Conservation (phyloP, 2,329 filamentous ascomycete species). For the Tolypocladium album region DNA sequence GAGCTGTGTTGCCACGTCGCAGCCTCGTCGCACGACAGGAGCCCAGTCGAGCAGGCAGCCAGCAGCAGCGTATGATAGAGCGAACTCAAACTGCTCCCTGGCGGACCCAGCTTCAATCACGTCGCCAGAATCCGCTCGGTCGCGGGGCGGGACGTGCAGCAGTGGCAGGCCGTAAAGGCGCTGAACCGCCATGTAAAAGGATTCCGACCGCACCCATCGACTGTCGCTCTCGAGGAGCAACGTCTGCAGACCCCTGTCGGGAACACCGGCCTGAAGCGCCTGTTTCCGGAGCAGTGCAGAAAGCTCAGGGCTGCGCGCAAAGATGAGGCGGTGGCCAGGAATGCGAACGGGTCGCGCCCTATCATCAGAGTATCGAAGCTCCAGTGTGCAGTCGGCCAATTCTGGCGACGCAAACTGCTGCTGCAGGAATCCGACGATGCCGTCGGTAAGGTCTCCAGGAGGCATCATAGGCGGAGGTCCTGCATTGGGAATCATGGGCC, state of each 20-base stretch:
- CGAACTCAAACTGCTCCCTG: slow-evolving; percentile 38
- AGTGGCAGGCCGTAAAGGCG: slow-evolving; percentile 45
- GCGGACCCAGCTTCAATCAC: slow-evolving; percentile 26
- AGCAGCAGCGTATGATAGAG: slow-evolving; percentile 54
- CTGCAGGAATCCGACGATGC: slow-evolving; percentile 27
- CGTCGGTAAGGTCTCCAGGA: slow-evolving; percentile 21
- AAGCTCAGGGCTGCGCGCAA: slow-evolving; percentile 37
- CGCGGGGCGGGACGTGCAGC: slow-evolving; percentile 22
- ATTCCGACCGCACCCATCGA: slow-evolving; percentile 42
- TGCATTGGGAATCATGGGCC: slow-evolving; percentile 20
- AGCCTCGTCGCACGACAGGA: slow-evolving; percentile 43
- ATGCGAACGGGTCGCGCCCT: slow-evolving; percentile 29
- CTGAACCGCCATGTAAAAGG: slow-evolving; percentile 47
- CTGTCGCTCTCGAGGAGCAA: slow-evolving; percentile 36
- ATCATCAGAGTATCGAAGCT: slow-evolving; percentile 32
- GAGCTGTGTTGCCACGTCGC: slow-evolving; percentile 46
- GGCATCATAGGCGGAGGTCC: slow-evolving; percentile 15
- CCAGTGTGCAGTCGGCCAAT: slow-evolving; percentile 33
- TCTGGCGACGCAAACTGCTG: slow-evolving; percentile 21
- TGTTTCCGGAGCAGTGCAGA: slow-evolving; percentile 15
- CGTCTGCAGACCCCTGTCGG: slow-evolving; percentile 12
- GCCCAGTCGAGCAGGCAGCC: slow-evolving; percentile 47
- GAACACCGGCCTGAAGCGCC: slow-evolving; percentile 16
- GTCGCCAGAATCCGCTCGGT: slow-evolving; percentile 15
- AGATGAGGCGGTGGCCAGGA: slow-evolving; percentile 42